Base-by-base conservation (phyloP, 2,329 filamentous ascomycete species). In the Pseudogymnoascus sp. region DNA sequence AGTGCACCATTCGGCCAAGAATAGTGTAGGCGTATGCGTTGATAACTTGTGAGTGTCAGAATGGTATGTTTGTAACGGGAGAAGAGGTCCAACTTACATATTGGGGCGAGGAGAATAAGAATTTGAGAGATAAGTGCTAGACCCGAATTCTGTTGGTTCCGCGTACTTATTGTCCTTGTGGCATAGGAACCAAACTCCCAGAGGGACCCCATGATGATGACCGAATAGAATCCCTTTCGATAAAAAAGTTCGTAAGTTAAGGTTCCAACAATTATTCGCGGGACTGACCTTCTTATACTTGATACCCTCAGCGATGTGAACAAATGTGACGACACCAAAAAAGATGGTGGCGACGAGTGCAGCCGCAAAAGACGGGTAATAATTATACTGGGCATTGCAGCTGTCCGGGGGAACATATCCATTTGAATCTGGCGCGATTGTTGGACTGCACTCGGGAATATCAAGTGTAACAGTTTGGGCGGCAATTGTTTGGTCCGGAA, bases 151-250 rank as follows among this genome's bases (percentile, higher is more conserved):
- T 75, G 69, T 61, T 77, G 76, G 31, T 79, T 60, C 28, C 71
- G 70, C 2, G 78, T 74, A 24, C 74, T 74, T 0, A 78, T 66
- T 0, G 75, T 68, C 28, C 79, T 77, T 16, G 78, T 66, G 6
- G 76, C 65, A 66, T 73, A 81, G 8, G 74, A 73, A 1, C 69
- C 67, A n/a, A 75, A 68, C 67, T 82, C 78, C 78, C 78, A 81
- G 0, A 68, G 26, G 2, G 68, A 67, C 7, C 75, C 79, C 71
- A 80, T 77, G 43, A 79, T 74, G 8, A 82, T 74, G 3, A 79
- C 75, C 76, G 75, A 78, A 61, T 71, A 75, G 65, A 78, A 78
- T 24, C 68, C 67, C 70, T 71, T 37, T 63, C 3, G 8, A 12
- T 11, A 12, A 62, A 16, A 59, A 62, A 14, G 1, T 33, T 22